Evolutionary conservation across 495 filamentous ascomycete species (phyloP).

Genomic region (Trichoderma parareesei): DNA sequence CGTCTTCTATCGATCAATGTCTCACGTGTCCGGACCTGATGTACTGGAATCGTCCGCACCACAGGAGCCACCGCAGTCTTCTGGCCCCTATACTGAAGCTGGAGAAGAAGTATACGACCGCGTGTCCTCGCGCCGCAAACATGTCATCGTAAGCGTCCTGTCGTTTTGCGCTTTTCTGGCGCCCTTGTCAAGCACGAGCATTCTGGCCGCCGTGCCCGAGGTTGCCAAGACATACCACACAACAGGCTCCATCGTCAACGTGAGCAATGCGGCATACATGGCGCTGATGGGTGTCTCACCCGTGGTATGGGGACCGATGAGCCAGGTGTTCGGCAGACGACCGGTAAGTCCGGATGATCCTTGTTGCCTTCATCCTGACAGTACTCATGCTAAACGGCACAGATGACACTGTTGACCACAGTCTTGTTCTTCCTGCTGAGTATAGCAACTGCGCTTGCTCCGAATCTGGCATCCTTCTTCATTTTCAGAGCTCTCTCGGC

Average conservation of each 20-base stretch:
- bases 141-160: slow-evolving; percentile 52
- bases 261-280: slow-evolving; percentile 63
- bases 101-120: slow-evolving; percentile 44
- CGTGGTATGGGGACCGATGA: slow-evolving; percentile 59
- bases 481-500: slow-evolving; percentile 63
- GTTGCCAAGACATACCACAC: slow-evolving; percentile 54
- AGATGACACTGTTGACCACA: slow-evolving; percentile 34
- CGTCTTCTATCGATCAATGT: background rate
- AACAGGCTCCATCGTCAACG: slow-evolving; percentile 56
- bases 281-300: slow-evolving; percentile 62
- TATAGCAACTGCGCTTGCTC: slow-evolving; percentile 57
- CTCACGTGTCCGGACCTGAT: slow-evolving; percentile 11
- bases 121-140: slow-evolving; percentile 48
- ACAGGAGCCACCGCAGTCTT: background rate
- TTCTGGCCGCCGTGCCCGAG: slow-evolving; percentile 62
- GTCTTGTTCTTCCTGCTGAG: slow-evolving; percentile 55
- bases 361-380: background rate
- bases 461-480: slow-evolving; percentile 59
- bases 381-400: too few species aligned
- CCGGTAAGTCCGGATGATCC: slow-evolving; percentile 32
- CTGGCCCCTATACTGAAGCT: slow-evolving; percentile 17
- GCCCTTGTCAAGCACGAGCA: slow-evolving; percentile 59
- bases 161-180: slow-evolving; percentile 62
- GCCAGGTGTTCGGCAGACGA: slow-evolving; percentile 57
- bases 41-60: background rate